Percentiles rank a stretch among this genome's conserved stretches.
phyloP scores from a whole-genome alignment of 331 rosid genomes.

The Ulmus americana region DNA sequence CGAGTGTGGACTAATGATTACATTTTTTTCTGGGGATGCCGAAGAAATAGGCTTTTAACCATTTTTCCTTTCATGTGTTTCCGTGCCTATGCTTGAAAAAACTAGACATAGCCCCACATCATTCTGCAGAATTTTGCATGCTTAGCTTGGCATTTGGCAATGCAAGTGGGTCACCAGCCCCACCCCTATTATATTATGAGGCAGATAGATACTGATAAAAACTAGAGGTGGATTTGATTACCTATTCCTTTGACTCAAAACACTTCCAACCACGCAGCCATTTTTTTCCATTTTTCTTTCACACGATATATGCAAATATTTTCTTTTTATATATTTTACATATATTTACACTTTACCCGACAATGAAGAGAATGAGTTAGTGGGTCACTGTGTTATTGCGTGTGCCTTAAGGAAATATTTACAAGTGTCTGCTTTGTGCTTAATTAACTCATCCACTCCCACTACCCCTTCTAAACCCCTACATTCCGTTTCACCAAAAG shows the following conservation, averaged over 20 bases:
- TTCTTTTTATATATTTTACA: neutral
- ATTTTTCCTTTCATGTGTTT: neutral
- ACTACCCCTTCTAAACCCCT: neutral
- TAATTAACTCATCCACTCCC: constrained; percentile 3
- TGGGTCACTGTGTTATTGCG: constrained; percentile 24
- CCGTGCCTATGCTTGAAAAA: neutral
- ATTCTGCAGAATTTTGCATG: constrained; percentile 7
- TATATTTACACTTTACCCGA: constrained; percentile 12
- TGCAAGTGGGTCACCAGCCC: constrained; percentile 42
- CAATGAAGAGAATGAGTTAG: constrained; percentile 8
- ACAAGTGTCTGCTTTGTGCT: constrained; percentile 3
- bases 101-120: constrained; percentile 2
- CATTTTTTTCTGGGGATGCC: neutral
- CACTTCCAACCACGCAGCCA: constrained; percentile 23
- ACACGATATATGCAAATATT: neutral
- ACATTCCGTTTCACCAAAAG: neutral
- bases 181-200: neutral
- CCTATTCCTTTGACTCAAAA: constrained; percentile 29
- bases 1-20: constrained; percentile 20
- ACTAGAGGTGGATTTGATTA: constrained; percentile 35
- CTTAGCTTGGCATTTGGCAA: constrained; percentile 5
- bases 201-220: neutral
- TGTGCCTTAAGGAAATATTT: constrained; percentile 21
- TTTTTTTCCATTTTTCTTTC: neutral
- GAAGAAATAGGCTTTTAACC: neutral